These are phyloP conservation scores for Austroboletus festivus DNA, from an alignment of 768 basidiomycete genomes.

Conservation along the genomic window DNA sequence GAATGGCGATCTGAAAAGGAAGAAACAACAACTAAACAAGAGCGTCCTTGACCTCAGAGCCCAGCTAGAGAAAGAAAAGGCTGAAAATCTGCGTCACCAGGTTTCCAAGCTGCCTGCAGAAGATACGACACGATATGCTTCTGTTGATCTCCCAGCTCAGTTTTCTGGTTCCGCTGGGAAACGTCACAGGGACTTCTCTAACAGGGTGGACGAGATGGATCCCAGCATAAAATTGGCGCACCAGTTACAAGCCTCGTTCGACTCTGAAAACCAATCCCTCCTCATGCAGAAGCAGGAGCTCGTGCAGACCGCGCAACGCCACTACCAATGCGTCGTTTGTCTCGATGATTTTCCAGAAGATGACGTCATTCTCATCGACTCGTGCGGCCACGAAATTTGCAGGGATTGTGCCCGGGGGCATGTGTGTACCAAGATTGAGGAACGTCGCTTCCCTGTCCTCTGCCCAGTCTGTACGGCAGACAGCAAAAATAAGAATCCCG, in stretches of 20 bases:
- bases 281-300: conserved; percentile 32
- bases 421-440: conserved; percentile 45
- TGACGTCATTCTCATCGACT: conserved; percentile 38
- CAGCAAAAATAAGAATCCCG: conserved; percentile 25
- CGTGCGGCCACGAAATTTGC: conserved; percentile 54
- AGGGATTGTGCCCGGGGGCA: conserved; percentile 47
- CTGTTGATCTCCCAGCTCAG: not conserved
- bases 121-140: not conserved
- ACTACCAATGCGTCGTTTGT: conserved; percentile 56
- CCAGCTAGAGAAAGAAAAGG: conserved; percentile 12
- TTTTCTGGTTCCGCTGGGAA: not conserved
- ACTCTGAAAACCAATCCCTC: conserved; percentile 40
- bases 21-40: conserved; percentile 27
- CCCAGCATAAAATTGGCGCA: conserved; percentile 23
- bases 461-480: conserved; percentile 55
- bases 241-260: conserved; percentile 37
- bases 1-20: conserved; percentile 22
- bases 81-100: not conserved
- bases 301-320: conserved; percentile 28
- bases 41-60: conserved; percentile 16
- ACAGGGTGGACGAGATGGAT: conserved; percentile 3
- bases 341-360: conserved; percentile 47
- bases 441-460: conserved; percentile 54
- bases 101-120: not conserved
- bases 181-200: not conserved